Evolutionary conservation across 345 rosid genomes (phyloP).

Genomic region (Geranium rotundifolium): DNA sequence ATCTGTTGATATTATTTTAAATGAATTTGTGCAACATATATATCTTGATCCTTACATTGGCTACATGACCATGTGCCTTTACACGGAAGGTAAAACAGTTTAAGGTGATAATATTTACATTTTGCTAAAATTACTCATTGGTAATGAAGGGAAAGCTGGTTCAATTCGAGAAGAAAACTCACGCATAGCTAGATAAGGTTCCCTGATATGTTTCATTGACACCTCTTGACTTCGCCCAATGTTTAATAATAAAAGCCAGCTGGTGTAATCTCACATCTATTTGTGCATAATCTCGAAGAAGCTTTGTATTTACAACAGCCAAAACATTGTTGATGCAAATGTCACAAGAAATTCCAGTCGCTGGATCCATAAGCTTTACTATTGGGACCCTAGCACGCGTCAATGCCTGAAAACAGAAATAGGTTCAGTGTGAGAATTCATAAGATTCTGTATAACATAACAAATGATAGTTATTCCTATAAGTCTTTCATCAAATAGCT

Average conservation of each 20-base stretch:
- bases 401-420: slow-evolving; percentile 43
- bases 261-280: slow-evolving; percentile 79
- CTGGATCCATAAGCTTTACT: slow-evolving; percentile 96
- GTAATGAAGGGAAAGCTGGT: neutral
- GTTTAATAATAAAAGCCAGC: slow-evolving; percentile 81
- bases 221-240: slow-evolving; percentile 95
- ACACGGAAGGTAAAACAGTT: neutral
- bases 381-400: slow-evolving; percentile 94
- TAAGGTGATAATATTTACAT: neutral
- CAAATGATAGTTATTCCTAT: neutral
- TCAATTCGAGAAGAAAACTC: slow-evolving; percentile 21
- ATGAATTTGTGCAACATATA: neutral
- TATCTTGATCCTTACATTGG: neutral
- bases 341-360: slow-evolving; percentile 84
- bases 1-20: neutral
- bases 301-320: slow-evolving; percentile 97
- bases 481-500: neutral
- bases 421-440: slow-evolving; percentile 6
- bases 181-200: slow-evolving; percentile 98
- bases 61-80: no score
- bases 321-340: slow-evolving; percentile 86
- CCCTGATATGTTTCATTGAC: slow-evolving; percentile 95
- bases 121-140: neutral
- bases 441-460: neutral
- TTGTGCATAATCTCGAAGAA: slow-evolving; percentile 67